These are phyloP conservation scores for Penicillium subrubescens DNA, from an alignment of 495 filamentous ascomycete genomes.

Conservation along the genomic window DNA sequence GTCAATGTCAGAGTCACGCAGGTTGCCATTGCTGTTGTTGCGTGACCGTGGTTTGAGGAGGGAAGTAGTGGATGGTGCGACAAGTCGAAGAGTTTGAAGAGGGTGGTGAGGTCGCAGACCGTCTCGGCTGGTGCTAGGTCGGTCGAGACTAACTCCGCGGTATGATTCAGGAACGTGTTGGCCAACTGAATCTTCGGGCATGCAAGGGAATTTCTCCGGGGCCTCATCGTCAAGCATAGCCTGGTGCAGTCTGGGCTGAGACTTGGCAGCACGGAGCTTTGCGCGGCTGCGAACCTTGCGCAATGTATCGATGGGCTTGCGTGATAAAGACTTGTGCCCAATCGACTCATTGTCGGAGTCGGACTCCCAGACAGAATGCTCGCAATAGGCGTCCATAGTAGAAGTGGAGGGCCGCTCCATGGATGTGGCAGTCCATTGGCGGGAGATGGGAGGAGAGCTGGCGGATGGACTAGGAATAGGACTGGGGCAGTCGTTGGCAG, in stretches of 20 bases:
- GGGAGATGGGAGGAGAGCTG: conserved; percentile 39
- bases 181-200: conserved; percentile 30
- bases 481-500: conserved; percentile 45
- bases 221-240: conserved; percentile 24
- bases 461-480: conserved; percentile 44
- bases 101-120: conserved; percentile 25
- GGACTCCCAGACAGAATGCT: conserved; percentile 52
- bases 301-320: conserved; percentile 46
- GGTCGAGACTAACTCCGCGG: conserved; percentile 26
- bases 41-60: conserved; percentile 34
- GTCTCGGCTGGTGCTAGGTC: conserved; percentile 33
- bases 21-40: conserved; percentile 29
- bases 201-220: conserved; percentile 38
- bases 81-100: conserved; percentile 41
- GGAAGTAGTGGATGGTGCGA: conserved; percentile 45
- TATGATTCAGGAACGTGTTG: conserved; percentile 13
- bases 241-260: conserved; percentile 40
- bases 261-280: conserved; percentile 48
- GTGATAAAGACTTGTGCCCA: conserved; percentile 41
- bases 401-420: conserved; percentile 47
- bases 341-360: conserved; percentile 47
- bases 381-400: conserved; percentile 42
- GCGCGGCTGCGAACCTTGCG: conserved; percentile 52
- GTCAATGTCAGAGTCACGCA: conserved; percentile 37
- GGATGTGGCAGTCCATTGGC: conserved; percentile 41